Percentiles rank a stretch among this genome's conserved stretches.
phyloP scores from a whole-genome alignment of 106 monocot genomes.

The Ottelia alismoides region DNA sequence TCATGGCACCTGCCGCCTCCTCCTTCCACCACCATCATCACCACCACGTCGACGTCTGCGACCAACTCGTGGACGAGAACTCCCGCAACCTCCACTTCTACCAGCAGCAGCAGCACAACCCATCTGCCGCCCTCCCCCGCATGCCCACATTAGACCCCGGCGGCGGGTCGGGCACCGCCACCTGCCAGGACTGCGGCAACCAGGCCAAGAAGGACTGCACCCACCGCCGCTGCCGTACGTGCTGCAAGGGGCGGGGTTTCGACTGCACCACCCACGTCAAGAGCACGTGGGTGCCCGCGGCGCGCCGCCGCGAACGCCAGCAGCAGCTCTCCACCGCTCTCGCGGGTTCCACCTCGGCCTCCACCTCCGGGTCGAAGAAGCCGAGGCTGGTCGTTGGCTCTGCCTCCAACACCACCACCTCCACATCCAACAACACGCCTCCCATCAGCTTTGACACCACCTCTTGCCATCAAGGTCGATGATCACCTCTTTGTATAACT shows the following conservation, averaged over 20 bases:
- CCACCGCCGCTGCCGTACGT: conserved; percentile 54
- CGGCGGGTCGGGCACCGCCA: too few relatives aligned
- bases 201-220: too few relatives aligned
- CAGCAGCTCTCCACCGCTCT: conserved; percentile 1
- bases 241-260: conserved; percentile 68
- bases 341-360: conserved; percentile 8
- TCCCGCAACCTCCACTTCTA: conserved; percentile 33
- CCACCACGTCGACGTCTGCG: too few relatives aligned
- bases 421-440: conserved; percentile 39
- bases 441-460: conserved; percentile 41
- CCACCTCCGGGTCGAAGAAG: conserved; percentile 35
- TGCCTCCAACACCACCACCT: conserved; percentile 23
- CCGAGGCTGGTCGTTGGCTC: conserved; percentile 28
- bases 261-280: conserved; percentile 67
- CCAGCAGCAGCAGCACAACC: conserved; percentile 16
- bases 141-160: conserved; percentile 16
- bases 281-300: too few relatives aligned
- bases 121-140: background rate
- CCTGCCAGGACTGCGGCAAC: conserved; percentile 79
- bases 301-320: conserved; percentile 63
- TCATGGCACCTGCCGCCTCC: conserved; percentile 39
- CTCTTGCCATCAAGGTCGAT: conserved; percentile 43
- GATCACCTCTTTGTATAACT: background rate
- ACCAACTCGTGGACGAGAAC: too few relatives aligned
- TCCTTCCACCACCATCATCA: conserved; percentile 28